A percentile compares a stretch with the other conserved stretches of the same genome.
Conservation (phyloP, 225 moss, liverwort and hornwort species). For the Marchantia polymorpha region DNA sequence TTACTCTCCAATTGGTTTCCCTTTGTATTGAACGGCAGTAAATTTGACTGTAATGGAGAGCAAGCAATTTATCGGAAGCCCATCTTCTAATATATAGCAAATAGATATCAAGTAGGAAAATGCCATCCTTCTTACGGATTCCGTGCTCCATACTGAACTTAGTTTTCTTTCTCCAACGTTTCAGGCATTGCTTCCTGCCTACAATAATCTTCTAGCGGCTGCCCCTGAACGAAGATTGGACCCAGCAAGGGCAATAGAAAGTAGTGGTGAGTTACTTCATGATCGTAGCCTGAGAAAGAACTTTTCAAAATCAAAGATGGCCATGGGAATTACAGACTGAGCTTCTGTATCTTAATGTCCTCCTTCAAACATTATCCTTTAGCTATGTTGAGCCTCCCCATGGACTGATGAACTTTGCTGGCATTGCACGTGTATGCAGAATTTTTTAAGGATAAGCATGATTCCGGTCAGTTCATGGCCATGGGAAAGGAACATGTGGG, state of each 20-base stretch:
- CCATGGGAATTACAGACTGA: no score
- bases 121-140: no score
- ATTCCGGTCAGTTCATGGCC: constrained; percentile 67
- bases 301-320: background rate
- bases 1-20: background rate
- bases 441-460: constrained; percentile 78
- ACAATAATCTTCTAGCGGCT: constrained; percentile 76
- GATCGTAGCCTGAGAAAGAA: no score
- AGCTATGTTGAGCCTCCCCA: background rate
- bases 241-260: constrained; percentile 76
- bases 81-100: no score
- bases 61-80: no score
- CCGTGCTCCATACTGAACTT: background rate
- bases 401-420: no score
- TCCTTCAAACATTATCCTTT: no score
- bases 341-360: no score
- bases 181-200: constrained; percentile 82
- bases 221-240: constrained; percentile 72
- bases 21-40: no score
- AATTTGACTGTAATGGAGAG: no score
- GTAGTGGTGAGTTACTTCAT: constrained; percentile 60
- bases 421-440: constrained; percentile 38
- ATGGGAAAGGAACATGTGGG: constrained; percentile 18
- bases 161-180: background rate
- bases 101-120: no score